Base-by-base conservation (phyloP, 2,329 filamentous ascomycete genomes). In the Monilinia fructicola region DNA sequence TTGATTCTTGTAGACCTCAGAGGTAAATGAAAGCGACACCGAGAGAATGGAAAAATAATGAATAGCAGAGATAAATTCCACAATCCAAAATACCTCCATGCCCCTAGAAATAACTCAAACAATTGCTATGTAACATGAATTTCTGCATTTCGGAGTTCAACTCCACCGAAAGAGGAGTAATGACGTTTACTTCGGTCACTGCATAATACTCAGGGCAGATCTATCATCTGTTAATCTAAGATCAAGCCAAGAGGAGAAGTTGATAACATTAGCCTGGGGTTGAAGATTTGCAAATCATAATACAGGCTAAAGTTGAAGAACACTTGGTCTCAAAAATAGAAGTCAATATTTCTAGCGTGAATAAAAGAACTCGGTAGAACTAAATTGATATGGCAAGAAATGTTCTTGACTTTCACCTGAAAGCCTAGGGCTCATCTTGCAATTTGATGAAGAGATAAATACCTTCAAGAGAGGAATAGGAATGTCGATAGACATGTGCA, bases 101-200 rank as follows among this genome's bases (percentile, higher is more conserved):
- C 2, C 40, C 26, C 21, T 35, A 35, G 21, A 48, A 7, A 60
- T 35, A 12, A 46, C 6, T 7, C 12, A 21, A 4, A 11, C 14
- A 3, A 31, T n/a, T n/a, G n/a, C n/a, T n/a, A n/a, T 46, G 21
- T 21, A 18, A 60, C 26, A 35, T 35, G 5, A 35, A 35, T 35
- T 7, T 23, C 14, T 35, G 42, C 28, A 60, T 53, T 53, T 53
- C 59, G 59, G 59, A 28, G 18, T 53, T 6, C 46, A 26, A 62
- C 18, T 62, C 18, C 31, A 62, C 46, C 59, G 59, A 62, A 23
- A 53, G 59, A 62, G 46, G 59, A 53, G 59, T 40, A 5, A 53
- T 21, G 40, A 35, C 42, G 11, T 59, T 18, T 28, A 46, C 7
- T 2, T 35, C 9, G 26, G 40, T 23, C 55, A 59, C 18, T 59